Evolutionary conservation across 1,284 basidiomycete species (phyloP), one percentile per base, ranked within the genome.

Genomic region (Prillingera fragicola): DNA sequence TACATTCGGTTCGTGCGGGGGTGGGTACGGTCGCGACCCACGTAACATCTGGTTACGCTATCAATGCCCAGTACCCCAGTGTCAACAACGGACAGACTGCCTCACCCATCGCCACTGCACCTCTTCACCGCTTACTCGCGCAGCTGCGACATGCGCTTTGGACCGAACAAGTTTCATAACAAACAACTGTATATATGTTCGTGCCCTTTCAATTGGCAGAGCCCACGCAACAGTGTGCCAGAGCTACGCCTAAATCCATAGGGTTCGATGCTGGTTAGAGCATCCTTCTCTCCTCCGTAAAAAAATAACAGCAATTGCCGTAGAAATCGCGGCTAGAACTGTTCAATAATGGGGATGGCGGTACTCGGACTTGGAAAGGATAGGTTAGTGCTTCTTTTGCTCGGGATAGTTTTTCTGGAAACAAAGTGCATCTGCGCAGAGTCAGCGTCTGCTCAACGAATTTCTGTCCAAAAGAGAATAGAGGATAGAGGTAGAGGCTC

Each of bases 181-280:
- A 28, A 28, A 28, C 27, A 28, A 31, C 29, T 31, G 29, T 31
- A 31, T 31, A 31, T 17, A 33, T 64, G 51, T 64, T 45, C 47
- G 34, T 59, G 56, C 43, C 59, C 51, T 48, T 60, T 53, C 62
- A 65, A 65, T 64, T 56, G 57, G 51, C 60, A 45, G 41, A 33
- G 48, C 50, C 56, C 60, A 62, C 54, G 15, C 34, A 41, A 40
- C 22, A 32, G 28, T 23, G 33, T 15, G 46, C 54, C 34, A 48
- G 52, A 48, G 51, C 26, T 36, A 44, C 41, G 53, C 60, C 65
- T 59, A 69, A 67, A 69, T 66, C 63, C 60, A 66, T 62, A 56
- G 53, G 56, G 52, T 61, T 55, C 41, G 34, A 33, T 17, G 46
- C n/a, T 15, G 14, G 29, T 31, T 31, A 41, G 33, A 29, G 38